Conservation (phyloP, 2,329 filamentous ascomycete species). For the Huntiella omanensis region DNA sequence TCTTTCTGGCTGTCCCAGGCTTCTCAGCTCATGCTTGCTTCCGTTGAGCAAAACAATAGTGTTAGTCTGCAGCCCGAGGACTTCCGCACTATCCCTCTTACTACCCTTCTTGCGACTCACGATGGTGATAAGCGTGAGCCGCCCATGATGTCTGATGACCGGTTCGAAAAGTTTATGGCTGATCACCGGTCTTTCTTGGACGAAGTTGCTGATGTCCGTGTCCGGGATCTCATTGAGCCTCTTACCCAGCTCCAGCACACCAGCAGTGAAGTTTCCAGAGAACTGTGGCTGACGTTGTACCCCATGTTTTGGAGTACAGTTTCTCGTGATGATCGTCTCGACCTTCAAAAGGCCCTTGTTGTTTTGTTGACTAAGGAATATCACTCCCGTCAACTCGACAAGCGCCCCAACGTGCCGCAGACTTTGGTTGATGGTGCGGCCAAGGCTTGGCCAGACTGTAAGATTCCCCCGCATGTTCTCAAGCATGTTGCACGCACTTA, state of each 20-base stretch:
- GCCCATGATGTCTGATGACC: constrained; percentile 59
- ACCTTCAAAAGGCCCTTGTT: constrained; percentile 85
- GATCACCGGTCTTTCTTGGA: constrained; percentile 66
- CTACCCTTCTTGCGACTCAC: constrained; percentile 54
- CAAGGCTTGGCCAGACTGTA: constrained; percentile 68
- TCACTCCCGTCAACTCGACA: constrained; percentile 84
- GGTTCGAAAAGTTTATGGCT: constrained; percentile 60
- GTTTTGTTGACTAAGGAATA: constrained; percentile 84
- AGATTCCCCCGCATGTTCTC: constrained; percentile 85
- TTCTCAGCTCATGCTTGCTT: constrained; percentile 78
- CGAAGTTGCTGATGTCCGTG: constrained; percentile 70
- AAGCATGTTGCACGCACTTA: constrained; percentile 91
- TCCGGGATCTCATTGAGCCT: constrained; percentile 76
- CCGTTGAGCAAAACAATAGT: constrained; percentile 55
- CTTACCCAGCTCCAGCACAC: constrained; percentile 82
- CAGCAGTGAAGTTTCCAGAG: constrained; percentile 62
- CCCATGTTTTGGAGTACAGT: constrained; percentile 86
- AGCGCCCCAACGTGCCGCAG: constrained; percentile 86
- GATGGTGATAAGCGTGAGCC: constrained; percentile 43
- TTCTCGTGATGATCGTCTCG: constrained; percentile 68
- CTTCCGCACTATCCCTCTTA: constrained; percentile 58
- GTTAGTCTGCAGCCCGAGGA: constrained; percentile 69
- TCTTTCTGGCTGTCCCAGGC: constrained; percentile 96
- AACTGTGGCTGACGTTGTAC: constrained; percentile 82
- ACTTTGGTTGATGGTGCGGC: constrained; percentile 78